These are phyloP conservation scores for Elsinoe necatrix DNA, from an alignment of 2,329 filamentous ascomycete genomes.

Conservation along the genomic window DNA sequence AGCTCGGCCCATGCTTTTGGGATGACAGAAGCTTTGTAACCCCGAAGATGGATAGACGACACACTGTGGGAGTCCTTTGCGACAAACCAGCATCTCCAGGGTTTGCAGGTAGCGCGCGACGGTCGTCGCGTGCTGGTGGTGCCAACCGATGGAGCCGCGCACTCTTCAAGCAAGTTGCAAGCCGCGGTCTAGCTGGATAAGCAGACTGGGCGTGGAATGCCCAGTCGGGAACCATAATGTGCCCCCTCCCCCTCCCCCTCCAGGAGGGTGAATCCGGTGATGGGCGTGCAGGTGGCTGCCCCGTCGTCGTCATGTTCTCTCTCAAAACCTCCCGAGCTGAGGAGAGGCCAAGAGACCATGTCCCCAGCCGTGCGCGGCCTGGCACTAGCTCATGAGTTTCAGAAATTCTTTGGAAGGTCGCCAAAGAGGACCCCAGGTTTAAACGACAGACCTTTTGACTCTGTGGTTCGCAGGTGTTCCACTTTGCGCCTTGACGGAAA, in stretches of 20 bases:
- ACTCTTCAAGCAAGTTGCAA: conserved; percentile 12
- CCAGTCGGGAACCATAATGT: conserved; percentile 1
- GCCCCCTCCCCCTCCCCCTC: too few relatives aligned
- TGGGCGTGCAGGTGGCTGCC: background rate
- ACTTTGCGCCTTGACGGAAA: background rate
- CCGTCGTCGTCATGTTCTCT: background rate
- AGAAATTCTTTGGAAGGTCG: conserved; percentile 1
- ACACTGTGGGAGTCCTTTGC: background rate
- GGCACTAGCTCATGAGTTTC: background rate
- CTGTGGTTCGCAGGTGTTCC: conserved; percentile 1
- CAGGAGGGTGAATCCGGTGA: background rate
- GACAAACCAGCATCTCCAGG: background rate
- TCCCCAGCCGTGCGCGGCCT: conserved; percentile 3
- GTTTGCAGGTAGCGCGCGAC: background rate
- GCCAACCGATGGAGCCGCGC: conserved; percentile 5
- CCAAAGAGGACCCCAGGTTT: background rate
- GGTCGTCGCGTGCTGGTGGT: conserved; percentile 1
- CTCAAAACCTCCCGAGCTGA: background rate
- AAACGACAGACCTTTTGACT: background rate
- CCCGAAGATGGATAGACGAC: conserved; percentile 3
- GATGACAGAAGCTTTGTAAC: conserved; percentile 14
- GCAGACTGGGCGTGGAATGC: conserved; percentile 1
- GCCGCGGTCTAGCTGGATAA: conserved; percentile 11
- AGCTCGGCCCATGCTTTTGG: conserved; percentile 3
- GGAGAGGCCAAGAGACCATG: background rate